A percentile compares a stretch with the other conserved stretches of the same genome.
phyloP scores from a whole-genome alignment of 345 rosid genomes.

The Clarkia xantiana region DNA sequence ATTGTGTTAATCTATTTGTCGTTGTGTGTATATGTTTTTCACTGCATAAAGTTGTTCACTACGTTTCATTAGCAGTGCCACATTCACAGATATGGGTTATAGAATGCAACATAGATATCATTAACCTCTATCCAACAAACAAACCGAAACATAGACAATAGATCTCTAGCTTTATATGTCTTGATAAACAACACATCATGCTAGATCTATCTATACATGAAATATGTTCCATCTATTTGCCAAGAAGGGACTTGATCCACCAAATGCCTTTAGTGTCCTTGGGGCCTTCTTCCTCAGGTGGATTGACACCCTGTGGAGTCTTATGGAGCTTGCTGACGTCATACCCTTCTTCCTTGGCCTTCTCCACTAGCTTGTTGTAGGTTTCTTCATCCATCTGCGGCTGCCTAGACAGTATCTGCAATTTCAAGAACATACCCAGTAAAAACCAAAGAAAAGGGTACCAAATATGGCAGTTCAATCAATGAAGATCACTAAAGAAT shows the following conservation, averaged over 20 bases:
- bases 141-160: too few species aligned
- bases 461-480: not conserved
- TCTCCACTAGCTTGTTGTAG: constrained; percentile 44
- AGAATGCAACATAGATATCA: too few species aligned
- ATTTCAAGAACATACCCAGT: not conserved
- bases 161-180: not conserved
- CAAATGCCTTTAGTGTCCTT: constrained; percentile 62
- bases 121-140: too few species aligned
- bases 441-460: not conserved
- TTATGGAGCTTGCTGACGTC: constrained; percentile 64
- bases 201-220: not conserved
- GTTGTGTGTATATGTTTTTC: too few species aligned
- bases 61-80: constrained; percentile 1
- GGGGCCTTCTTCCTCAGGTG: constrained; percentile 40
- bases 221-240: constrained; percentile 19
- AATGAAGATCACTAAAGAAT: not conserved
- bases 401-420: constrained; percentile 61
- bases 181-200: not conserved
- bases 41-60: too few species aligned
- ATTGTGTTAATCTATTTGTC: too few species aligned
- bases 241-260: constrained; percentile 79
- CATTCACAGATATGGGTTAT: constrained; percentile 10
- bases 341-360: constrained; percentile 48
- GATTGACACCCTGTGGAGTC: constrained; percentile 53
- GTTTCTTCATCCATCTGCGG: constrained; percentile 42